Base-by-base conservation (phyloP, 768 basidiomycete species). In the Butyriboletus loyo region DNA sequence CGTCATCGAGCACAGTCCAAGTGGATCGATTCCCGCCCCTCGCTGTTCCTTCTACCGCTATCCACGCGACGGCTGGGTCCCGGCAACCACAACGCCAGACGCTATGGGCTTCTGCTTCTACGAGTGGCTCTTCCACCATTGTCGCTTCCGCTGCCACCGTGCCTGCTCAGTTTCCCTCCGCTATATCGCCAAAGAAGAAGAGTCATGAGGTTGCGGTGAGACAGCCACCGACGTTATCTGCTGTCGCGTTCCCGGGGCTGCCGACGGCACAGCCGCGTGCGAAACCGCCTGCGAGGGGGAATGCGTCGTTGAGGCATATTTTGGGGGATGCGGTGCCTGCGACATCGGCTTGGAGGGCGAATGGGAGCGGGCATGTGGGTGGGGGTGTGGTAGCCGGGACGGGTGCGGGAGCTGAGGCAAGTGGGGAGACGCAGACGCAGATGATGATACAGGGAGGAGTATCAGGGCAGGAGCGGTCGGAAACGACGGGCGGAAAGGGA, bases 241-340 rank as follows among this genome's bases (percentile, higher is more conserved):
- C 68, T 37, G 55, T 80, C 0, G 74, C 82, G 35, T 93, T 93
- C 71, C 90, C 90, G 0, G 83, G 83, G 56, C 70, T 93, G 8
- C 88, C 88, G 0, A 66, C 77, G 21, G 68, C 75, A 7, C 62
- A 64, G 28, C 48, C 73, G 15, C 74, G 77, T 46, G 62, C 59
- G 34, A 83, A 76, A 55, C 74, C 77, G 10, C 68, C 66, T 0
- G 75, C 87, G 27, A 71, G 80, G 38, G 86, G 87, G 49, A 88
- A 87, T 61, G 70, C 78, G 59, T 86, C 85, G 37, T 68, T 89
- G 66, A 76, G 75, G 63, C 83, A 87, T 56, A 86, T 92, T 34
- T 57, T 86, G 19, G 43, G 53, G 28, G 65, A 64, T 14, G 35
- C 21, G 14, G 38, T 21, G n/a, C 72, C 73, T 32, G 39, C 58